These are phyloP conservation scores for Candida hispaniensis DNA, from an alignment of 805 yeast genomes.

Conservation along the genomic window DNA sequence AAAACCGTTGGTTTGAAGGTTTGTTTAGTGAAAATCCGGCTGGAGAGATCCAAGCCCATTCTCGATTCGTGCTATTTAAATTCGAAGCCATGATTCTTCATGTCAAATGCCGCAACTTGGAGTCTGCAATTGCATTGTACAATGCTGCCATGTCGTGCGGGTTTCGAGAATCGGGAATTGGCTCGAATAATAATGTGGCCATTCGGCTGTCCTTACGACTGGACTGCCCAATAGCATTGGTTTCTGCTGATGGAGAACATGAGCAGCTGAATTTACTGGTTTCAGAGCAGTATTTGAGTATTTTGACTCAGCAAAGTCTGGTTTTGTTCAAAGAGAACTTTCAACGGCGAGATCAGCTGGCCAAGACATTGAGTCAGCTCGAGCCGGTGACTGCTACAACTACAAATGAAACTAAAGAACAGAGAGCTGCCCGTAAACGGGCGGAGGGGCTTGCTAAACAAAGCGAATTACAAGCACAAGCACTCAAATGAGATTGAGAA, in stretches of 20 bases:
- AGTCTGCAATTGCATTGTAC: constrained; percentile 50
- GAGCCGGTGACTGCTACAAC: not conserved
- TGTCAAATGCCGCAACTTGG: constrained; percentile 59
- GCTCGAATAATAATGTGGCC: constrained; percentile 67
- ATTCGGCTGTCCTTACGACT: constrained; percentile 61
- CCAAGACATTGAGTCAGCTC: constrained; percentile 4
- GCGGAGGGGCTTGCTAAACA: constrained; percentile 20
- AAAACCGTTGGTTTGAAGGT: constrained; percentile 26
- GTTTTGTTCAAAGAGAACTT: constrained; percentile 60
- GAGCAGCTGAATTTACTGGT: constrained; percentile 35
- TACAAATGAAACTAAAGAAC: constrained; percentile 20
- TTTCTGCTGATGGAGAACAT: too few relatives aligned
- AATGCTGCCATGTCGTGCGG: constrained; percentile 75
- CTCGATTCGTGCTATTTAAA: constrained; percentile 60
- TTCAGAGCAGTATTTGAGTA: constrained; percentile 38
- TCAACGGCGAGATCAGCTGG: constrained; percentile 41
- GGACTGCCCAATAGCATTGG: constrained; percentile 69
- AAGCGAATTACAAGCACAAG: too few relatives aligned
- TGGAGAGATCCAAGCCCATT: constrained; percentile 29
- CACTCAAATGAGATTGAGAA: too few relatives aligned
- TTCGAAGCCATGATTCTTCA: constrained; percentile 81
- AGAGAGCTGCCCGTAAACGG: constrained; percentile 21
- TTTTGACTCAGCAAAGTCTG: constrained; percentile 44
- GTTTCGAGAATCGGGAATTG: constrained; percentile 79
- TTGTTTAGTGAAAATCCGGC: constrained; percentile 2